Conservation (phyloP, 2,329 filamentous ascomycete species). For the Nakataea oryzae region DNA sequence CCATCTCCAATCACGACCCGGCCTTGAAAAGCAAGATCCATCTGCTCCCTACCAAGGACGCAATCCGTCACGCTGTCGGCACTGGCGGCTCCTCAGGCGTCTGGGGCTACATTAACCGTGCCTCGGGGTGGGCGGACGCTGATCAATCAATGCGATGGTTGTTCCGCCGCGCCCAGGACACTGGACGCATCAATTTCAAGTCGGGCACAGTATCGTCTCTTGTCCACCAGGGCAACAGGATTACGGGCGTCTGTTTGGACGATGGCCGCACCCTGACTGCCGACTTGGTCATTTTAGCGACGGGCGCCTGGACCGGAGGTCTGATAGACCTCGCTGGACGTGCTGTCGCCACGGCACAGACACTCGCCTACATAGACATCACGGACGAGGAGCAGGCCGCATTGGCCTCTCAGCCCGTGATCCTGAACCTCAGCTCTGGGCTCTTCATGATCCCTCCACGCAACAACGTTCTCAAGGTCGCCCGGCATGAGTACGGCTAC, state of each 20-base stretch:
- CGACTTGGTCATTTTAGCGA: constrained; percentile 68
- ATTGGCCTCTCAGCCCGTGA: constrained; percentile 57
- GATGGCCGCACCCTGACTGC: constrained; percentile 24
- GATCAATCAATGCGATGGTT: constrained; percentile 59
- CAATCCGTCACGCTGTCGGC: constrained; percentile 32
- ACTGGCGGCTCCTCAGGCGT: constrained; percentile 42
- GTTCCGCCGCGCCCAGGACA: constrained; percentile 39
- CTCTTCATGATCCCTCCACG: constrained; percentile 66
- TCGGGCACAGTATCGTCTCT: constrained; percentile 36
- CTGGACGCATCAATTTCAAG: constrained; percentile 45
- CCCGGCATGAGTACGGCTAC: constrained; percentile 61
- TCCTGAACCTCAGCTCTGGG: constrained; percentile 61
- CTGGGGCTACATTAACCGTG: constrained; percentile 64
- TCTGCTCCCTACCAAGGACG: constrained; percentile 31
- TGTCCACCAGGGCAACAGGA: constrained; percentile 21
- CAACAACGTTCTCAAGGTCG: constrained; percentile 54
- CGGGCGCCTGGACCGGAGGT: constrained; percentile 76
- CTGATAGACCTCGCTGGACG: constrained; percentile 70
- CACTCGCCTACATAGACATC: constrained; percentile 67
- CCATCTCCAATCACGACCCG: constrained; percentile 30
- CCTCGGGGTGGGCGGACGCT: constrained; percentile 74
- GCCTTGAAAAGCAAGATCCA: constrained; percentile 26
- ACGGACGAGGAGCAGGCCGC: constrained; percentile 57
- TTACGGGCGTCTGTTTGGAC: constrained; percentile 43
- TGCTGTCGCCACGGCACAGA: constrained; percentile 72